These are phyloP conservation scores for Colletotrichum nymphaeae DNA, from an alignment of 2,329 filamentous ascomycete species.

Conservation along the genomic window DNA sequence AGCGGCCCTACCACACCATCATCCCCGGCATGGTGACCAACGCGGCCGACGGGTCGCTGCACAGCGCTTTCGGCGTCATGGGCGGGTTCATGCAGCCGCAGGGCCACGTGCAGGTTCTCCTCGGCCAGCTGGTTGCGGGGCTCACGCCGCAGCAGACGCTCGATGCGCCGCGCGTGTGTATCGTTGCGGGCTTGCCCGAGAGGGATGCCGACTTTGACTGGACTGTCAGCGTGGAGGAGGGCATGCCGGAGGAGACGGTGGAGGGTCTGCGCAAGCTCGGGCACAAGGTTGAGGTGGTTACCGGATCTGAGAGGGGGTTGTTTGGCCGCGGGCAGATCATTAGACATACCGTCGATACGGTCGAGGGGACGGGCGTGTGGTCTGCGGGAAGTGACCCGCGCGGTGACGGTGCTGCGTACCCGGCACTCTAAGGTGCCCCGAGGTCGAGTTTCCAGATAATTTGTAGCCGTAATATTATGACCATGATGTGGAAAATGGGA, in stretches of 20 bases:
- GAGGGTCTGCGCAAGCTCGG: conserved; percentile 76
- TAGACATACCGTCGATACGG: conserved; percentile 75
- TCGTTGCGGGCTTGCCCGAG: conserved; percentile 78
- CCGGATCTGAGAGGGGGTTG: conserved; percentile 71
- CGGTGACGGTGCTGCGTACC: conserved; percentile 81
- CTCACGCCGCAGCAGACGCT: conserved; percentile 88
- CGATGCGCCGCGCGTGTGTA: conserved; percentile 91
- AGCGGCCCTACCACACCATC: conserved; percentile 97
- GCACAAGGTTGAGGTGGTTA: conserved; percentile 77
- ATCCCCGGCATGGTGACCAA: conserved; percentile 94
- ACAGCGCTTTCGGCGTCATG: conserved; percentile 95
- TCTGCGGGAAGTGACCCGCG: conserved; percentile 90
- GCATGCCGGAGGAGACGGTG: conserved; percentile 76
- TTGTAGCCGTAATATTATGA: neutral
- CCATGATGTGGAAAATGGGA: neutral
- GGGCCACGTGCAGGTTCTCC: conserved; percentile 91
- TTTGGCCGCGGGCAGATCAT: conserved; percentile 94
- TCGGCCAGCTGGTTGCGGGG: conserved; percentile 88
- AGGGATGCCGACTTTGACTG: conserved; percentile 67
- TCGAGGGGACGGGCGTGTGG: conserved; percentile 79
- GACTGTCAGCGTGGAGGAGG: conserved; percentile 84
- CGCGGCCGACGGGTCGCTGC: conserved; percentile 75
- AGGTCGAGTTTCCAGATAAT: neutral
- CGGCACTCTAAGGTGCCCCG: conserved; percentile 43
- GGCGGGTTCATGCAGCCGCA: conserved; percentile 99